Evolutionary conservation across 306 rosid species (phyloP).

Genomic region (Luffa acutangula): DNA sequence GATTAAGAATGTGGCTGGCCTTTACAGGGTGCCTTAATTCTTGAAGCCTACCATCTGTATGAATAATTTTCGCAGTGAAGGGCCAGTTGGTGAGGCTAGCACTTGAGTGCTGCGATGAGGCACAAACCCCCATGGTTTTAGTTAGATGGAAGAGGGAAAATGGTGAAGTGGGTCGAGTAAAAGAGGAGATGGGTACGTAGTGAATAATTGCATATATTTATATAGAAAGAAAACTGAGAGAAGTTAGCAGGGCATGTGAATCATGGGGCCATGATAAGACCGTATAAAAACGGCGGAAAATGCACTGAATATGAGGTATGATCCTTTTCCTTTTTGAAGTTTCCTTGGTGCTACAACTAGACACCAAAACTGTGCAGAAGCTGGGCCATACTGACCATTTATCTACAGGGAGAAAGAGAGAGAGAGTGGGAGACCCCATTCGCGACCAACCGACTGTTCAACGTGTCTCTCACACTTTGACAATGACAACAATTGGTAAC

Average conservation of each 20-base stretch:
- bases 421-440: background rate
- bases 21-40: slow-evolving; percentile 32
- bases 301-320: slow-evolving; percentile 4
- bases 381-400: slow-evolving; percentile 1
- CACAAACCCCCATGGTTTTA: slow-evolving; percentile 41
- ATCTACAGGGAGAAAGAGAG: background rate
- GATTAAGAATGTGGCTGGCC: slow-evolving; percentile 38
- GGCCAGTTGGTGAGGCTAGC: slow-evolving; percentile 15
- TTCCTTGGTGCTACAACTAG: slow-evolving; percentile 5
- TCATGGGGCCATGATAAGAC: slow-evolving; percentile 9
- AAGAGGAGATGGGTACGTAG: background rate
- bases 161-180: background rate
- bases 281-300: slow-evolving; percentile 11
- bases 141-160: background rate
- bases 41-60: slow-evolving; percentile 39
- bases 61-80: slow-evolving; percentile 28
- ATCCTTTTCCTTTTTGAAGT: background rate
- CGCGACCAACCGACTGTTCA: slow-evolving; percentile 8
- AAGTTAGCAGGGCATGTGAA: slow-evolving; percentile 12
- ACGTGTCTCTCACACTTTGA: slow-evolving; percentile 3
- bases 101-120: slow-evolving; percentile 26
- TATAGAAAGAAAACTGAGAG: background rate
- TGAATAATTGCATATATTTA: background rate
- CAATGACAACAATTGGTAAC: slow-evolving; percentile 8
- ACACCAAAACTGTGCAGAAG: background rate